Evolutionary conservation across 2,329 filamentous ascomycete genomes (phyloP).

Genomic region (Colletotrichum sp.): DNA sequence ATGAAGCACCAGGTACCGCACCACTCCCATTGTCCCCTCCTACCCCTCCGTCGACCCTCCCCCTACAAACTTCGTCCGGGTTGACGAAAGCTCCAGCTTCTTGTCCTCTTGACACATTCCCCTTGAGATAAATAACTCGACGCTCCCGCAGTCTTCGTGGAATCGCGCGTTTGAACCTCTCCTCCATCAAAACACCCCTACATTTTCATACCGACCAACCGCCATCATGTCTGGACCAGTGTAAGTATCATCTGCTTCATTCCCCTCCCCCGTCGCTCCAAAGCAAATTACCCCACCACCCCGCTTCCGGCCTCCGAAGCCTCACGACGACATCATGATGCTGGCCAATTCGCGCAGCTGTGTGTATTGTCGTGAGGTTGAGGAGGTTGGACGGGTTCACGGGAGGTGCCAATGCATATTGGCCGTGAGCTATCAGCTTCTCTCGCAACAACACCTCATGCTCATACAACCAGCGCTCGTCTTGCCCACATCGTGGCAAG

Average conservation of each 20-base stretch:
- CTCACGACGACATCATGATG: constrained; percentile 22
- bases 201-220: constrained; percentile 3
- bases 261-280: constrained; percentile 1
- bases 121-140: constrained; percentile 23
- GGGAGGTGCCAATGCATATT: constrained; percentile 1
- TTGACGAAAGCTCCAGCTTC: constrained; percentile 20
- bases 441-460: not conserved
- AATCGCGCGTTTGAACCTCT: constrained; percentile 14
- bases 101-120: constrained; percentile 20
- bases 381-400: not conserved
- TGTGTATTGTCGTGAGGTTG: constrained; percentile 1
- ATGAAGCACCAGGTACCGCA: not conserved
- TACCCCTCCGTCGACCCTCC: constrained; percentile 22
- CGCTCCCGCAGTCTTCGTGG: constrained; percentile 7
- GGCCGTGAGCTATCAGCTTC: not conserved
- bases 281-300: constrained; percentile 43
- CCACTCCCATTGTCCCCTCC: constrained; percentile 1
- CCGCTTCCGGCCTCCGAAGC: constrained; percentile 33
- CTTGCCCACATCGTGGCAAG: constrained; percentile 64
- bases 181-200: constrained; percentile 7
- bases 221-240: constrained; percentile 69
- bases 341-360: constrained; percentile 38
- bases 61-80: constrained; percentile 22
- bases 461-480: constrained; percentile 63
- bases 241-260: constrained; percentile 56